Evolutionary conservation across 371 early-diverging fungal genomes (phyloP), one percentile per base, ranked within the genome.

Genomic region (Mortierella sp.): DNA sequence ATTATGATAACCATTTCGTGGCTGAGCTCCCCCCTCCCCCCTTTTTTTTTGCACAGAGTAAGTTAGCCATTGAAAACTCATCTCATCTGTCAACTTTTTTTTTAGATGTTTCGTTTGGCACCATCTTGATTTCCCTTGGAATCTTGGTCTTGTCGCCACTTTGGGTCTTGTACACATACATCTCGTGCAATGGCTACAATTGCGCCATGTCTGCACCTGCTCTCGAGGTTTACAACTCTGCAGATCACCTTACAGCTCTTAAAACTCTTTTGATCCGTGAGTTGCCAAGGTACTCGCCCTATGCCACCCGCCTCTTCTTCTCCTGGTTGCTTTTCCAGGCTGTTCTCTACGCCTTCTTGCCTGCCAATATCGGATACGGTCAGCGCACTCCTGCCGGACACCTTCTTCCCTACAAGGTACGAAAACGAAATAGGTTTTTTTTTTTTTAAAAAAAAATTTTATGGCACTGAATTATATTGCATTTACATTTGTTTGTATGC

Each of bases 321-420:
- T 78, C 81, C 54, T 95, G 95, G 95, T 67, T 95, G 65, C n/a
- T 72, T 55, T 92, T 93, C 87, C 94, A 95, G 77, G 92, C 86
- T 51, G 67, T 86, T n/a, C 83, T 93, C 47, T 93, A 93, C 78
- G 75, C 86, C 12, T 84, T 85, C 70, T 74, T 94, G 37, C 95
- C 95, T 22, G 88, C 87, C 45, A 77, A 84, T 59, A 90, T 93
- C 45, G 95, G 94, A 26, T 89, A 89, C 73, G 95, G 95, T 26
- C 95, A 95, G 84, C 86, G 78, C 37, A 95, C 95, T 30, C 95
- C 95, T n/a, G 95, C 94, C 26, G 95, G 95, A n/a, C 85, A 90
- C 84, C 75, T 88, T 39, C 85, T 95, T 30, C 87, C 87, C 37
- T 94, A 94, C 84, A 88, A 88, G 77, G 87, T 87, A 75, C 2